Evolutionary conservation across 2,329 filamentous ascomycete genomes (phyloP).

Genomic region (Hymenoscyphus salicellus): DNA sequence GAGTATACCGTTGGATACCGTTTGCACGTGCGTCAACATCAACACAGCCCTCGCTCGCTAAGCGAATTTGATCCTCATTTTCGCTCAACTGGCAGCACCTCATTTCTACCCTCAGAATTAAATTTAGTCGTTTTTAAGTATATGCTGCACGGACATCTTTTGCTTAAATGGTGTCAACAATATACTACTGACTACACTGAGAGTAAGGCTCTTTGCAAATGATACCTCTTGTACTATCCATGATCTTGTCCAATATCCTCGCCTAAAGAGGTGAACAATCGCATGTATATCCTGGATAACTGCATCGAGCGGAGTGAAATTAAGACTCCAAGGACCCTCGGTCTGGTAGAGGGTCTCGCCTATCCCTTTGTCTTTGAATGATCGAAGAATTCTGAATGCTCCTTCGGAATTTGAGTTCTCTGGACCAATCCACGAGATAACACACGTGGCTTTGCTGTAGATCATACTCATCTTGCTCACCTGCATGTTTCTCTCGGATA

Average conservation of each 20-base stretch:
- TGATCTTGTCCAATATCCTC: not conserved
- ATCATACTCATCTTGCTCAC: slow-evolving; percentile 1
- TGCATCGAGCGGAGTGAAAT: not conserved
- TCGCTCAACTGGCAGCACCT: no score
- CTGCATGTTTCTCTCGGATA: not conserved
- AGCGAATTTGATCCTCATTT: no score
- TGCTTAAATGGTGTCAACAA: no score
- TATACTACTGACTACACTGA: no score
- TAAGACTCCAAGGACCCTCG: not conserved
- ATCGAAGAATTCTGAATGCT: not conserved
- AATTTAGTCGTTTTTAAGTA: no score
- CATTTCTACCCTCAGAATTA: no score
- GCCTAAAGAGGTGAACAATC: not conserved
- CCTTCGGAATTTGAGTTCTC: not conserved
- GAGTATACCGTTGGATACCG: no score
- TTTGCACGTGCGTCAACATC: no score
- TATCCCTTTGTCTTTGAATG: not conserved
- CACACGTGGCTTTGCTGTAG: not conserved
- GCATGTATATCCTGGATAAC: not conserved
- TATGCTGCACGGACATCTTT: no score
- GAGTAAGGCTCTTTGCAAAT: no score
- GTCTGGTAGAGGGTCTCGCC: not conserved
- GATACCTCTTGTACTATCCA: not conserved
- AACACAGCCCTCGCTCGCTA: no score
- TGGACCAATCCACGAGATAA: not conserved